phyloP scores from a whole-genome alignment of 2,329 filamentous ascomycete species.

The Phyllosticta citrichinensis region DNA sequence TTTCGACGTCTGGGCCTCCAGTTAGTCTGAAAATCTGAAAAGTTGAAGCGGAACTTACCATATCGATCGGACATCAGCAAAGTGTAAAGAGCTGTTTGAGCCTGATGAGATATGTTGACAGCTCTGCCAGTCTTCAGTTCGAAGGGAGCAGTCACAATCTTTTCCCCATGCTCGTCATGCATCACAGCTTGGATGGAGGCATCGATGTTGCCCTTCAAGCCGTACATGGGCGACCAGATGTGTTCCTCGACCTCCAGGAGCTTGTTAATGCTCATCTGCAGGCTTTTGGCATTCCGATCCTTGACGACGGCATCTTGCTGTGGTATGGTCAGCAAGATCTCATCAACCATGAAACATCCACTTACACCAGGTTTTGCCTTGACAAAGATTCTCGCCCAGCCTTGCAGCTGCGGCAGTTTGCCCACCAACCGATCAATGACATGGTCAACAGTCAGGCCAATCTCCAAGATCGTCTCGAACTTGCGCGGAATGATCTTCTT shows the following conservation, averaged over 20 bases:
- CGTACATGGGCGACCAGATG: constrained; percentile 96
- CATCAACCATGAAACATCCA: constrained; percentile 6
- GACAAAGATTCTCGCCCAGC: constrained; percentile 79
- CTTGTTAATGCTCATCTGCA: constrained; percentile 80
- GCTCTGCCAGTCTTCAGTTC: constrained; percentile 86
- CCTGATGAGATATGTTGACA: constrained; percentile 73
- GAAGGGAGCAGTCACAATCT: constrained; percentile 76
- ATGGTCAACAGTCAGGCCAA: constrained; percentile 62
- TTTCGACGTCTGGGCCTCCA: constrained; percentile 60
- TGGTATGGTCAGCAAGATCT: constrained; percentile 19
- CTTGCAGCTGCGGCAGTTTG: constrained; percentile 71
- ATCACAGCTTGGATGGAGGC: constrained; percentile 87
- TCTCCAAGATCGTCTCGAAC: constrained; percentile 81
- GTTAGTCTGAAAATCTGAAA: background rate
- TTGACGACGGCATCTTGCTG: constrained; percentile 63
- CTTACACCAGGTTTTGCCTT: constrained; percentile 57
- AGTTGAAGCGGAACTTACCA: constrained; percentile 32
- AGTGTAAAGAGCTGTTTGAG: constrained; percentile 91
- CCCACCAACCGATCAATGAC: constrained; percentile 71
- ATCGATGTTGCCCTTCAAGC: constrained; percentile 94
- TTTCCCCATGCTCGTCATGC: constrained; percentile 54
- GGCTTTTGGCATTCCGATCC: constrained; percentile 65
- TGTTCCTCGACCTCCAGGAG: constrained; percentile 95
- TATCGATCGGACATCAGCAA: constrained; percentile 88
- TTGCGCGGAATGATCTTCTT: constrained; percentile 62